These are phyloP conservation scores for Alternaria triticimaculans DNA, from an alignment of 2,329 filamentous ascomycete species.

Conservation along the genomic window DNA sequence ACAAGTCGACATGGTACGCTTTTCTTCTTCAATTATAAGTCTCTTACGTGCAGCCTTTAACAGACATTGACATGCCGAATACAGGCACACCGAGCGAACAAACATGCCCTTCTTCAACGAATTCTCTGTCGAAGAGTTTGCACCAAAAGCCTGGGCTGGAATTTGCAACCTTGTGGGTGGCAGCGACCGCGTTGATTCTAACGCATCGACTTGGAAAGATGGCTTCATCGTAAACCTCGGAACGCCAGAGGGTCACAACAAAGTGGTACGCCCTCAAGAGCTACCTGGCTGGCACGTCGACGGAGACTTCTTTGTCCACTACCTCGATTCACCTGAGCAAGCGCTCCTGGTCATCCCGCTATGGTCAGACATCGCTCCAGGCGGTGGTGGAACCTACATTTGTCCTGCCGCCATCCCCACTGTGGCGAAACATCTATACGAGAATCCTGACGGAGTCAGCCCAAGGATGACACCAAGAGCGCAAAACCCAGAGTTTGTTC, in stretches of 20 bases:
- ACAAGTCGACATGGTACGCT: slow-evolving; percentile 67
- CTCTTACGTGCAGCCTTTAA: neutral
- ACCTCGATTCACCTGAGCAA: slow-evolving; percentile 73
- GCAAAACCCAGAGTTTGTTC: slow-evolving; percentile 54
- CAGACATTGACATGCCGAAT: neutral
- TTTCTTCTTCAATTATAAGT: neutral
- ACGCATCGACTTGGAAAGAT: slow-evolving; percentile 66
- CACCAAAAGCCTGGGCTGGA: slow-evolving; percentile 70
- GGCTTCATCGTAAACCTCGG: slow-evolving; percentile 74
- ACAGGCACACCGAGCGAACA: slow-evolving; percentile 59
- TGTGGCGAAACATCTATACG: slow-evolving; percentile 64
- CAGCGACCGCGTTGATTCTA: slow-evolving; percentile 48
- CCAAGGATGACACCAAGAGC: slow-evolving; percentile 68
- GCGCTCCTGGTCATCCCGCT: slow-evolving; percentile 71
- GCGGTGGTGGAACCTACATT: slow-evolving; percentile 70
- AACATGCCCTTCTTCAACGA: slow-evolving; percentile 70
- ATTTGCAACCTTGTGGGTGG: slow-evolving; percentile 72
- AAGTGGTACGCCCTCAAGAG: slow-evolving; percentile 59
- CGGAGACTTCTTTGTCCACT: slow-evolving; percentile 76
- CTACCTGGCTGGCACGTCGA: slow-evolving; percentile 71
- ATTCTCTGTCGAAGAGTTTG: slow-evolving; percentile 63
- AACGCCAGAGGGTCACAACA: slow-evolving; percentile 57
- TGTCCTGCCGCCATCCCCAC: slow-evolving; percentile 65
- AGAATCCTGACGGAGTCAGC: slow-evolving; percentile 69
- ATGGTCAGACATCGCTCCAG: slow-evolving; percentile 67